Evolutionary conservation across 108 stramenopile genomes (phyloP).

Genomic region (Pseudonitzschia delicatissima): DNA sequence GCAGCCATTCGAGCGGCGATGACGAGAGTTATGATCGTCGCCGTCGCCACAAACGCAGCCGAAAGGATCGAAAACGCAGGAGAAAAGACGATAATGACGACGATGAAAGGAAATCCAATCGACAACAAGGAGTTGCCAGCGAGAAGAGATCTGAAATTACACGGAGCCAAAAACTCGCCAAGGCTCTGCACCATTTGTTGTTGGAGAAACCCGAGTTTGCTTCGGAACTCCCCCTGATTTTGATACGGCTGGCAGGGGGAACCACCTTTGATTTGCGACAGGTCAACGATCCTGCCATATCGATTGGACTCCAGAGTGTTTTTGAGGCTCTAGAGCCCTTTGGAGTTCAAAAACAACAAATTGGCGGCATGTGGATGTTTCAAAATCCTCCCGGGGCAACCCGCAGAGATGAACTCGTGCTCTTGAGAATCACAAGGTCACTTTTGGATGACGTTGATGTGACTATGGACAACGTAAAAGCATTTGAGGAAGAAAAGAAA

Average conservation of each 20-base stretch:
- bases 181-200: constrained; percentile 35
- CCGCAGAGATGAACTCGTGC: constrained; percentile 31
- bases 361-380: constrained; percentile 34
- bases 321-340: constrained; percentile 24
- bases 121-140: background rate
- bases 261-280: constrained; percentile 43
- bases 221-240: constrained; percentile 37
- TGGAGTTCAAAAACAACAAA: constrained; percentile 27
- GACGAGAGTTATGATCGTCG: constrained; percentile 3
- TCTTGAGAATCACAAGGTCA: constrained; percentile 44
- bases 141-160: background rate
- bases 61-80: constrained; percentile 19
- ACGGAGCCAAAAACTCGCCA: constrained; percentile 15
- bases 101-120: background rate
- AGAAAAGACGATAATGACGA: background rate
- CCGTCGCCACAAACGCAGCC: constrained; percentile 13
- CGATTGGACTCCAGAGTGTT: constrained; percentile 21
- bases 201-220: constrained; percentile 27
- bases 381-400: constrained; percentile 17
- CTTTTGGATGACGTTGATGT: constrained; percentile 67
- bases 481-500: constrained; percentile 20
- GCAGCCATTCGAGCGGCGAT: background rate
- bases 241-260: constrained; percentile 53
- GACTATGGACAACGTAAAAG: constrained; percentile 51
- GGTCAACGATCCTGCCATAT: constrained; percentile 28